Evolutionary conservation across 2,329 filamentous ascomycete genomes (phyloP), one percentile per base, ranked within the genome.

Genomic region (Fusarium poae): DNA sequence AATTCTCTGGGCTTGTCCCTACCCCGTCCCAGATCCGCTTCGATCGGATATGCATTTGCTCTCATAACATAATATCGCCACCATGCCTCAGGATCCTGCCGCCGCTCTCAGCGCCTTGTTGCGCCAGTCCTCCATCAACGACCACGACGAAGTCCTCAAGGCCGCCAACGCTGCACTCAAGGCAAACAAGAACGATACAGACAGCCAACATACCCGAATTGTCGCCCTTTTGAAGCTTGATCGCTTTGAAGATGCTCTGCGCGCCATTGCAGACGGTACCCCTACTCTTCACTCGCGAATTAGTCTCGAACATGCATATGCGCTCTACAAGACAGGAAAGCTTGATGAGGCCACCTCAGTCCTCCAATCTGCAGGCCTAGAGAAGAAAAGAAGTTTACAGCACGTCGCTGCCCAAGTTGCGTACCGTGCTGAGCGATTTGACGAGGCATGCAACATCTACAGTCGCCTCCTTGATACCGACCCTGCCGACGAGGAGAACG

Each of bases 171-270:
- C 86, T 42, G 85, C 88, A 50, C 79, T 91, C 65, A 88, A 88
- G 73, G 84, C 86, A 57, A 86, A 89, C 70, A 90, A 89, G 75
- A 77, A 77, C 54, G 85, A 90, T 69, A 62, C 78, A 32, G 81
- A 87, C 40, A 89, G 90, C 54, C 89, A 91, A 37, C 89, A 91
- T 77, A 90, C 89, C 35, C 90, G 91, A 64, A 85, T 91, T 16
- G 86, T 95, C 44, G 92, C 92, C 23, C 85, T 96, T 21, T 84
- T 96, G 67, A 93, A 94, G 77, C 87, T 96, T 72, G 93, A 96
- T 79, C 91, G 92, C 61, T 96, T 91, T 78, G 88, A 92, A 59
- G 92, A 96, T 78, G 92, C 91, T 45, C 82, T 93, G 48, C 88
- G 88, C 62, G 85, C 88, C 57, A 85, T 95, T 62, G 86, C 89